These are phyloP conservation scores for Coemansia sp. DNA, from an alignment of 192 early-diverging fungal genomes.

Conservation along the genomic window DNA sequence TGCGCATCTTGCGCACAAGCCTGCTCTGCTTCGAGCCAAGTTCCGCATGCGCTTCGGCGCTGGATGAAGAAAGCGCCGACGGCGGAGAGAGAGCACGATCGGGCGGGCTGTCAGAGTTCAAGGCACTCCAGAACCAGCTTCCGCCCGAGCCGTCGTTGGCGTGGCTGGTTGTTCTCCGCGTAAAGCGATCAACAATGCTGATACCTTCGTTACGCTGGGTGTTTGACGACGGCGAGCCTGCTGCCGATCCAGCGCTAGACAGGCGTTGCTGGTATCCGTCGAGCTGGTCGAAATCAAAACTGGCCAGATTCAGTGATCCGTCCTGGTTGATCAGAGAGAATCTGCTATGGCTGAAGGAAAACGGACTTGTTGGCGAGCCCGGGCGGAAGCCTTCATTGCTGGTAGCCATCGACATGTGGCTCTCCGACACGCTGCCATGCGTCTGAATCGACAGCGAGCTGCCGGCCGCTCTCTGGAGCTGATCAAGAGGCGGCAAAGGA, in stretches of 20 bases:
- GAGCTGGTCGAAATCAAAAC: conserved; percentile 48
- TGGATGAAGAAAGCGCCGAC: background rate
- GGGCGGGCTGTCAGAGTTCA: conserved; percentile 5
- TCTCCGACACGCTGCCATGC: conserved; percentile 18
- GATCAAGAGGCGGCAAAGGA: background rate
- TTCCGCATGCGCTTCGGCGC: background rate
- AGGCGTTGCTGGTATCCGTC: conserved; percentile 51
- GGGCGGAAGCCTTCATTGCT: background rate
- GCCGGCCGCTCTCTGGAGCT: background rate
- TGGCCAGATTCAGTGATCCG: conserved; percentile 48
- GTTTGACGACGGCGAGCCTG: background rate
- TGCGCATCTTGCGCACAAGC: conserved; percentile 40
- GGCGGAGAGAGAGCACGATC: background rate
- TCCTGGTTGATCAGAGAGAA: conserved; percentile 55
- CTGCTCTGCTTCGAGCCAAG: conserved; percentile 16
- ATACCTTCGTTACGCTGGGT: conserved; percentile 23
- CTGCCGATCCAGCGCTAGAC: conserved; percentile 14
- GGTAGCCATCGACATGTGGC: conserved; percentile 25
- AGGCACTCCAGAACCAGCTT: conserved; percentile 32
- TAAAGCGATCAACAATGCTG: conserved; percentile 20
- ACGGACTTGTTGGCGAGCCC: conserved; percentile 38
- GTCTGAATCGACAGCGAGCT: conserved; percentile 10
- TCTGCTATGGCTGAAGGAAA: conserved; percentile 51
- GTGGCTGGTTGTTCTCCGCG: conserved; percentile 22
- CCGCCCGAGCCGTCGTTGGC: conserved; percentile 9